A percentile compares a stretch with the other conserved stretches of the same genome.
These are phyloP conservation scores for Monosporascus sp. DNA, from an alignment of 2,329 filamentous ascomycete species.

Conservation along the genomic window DNA sequence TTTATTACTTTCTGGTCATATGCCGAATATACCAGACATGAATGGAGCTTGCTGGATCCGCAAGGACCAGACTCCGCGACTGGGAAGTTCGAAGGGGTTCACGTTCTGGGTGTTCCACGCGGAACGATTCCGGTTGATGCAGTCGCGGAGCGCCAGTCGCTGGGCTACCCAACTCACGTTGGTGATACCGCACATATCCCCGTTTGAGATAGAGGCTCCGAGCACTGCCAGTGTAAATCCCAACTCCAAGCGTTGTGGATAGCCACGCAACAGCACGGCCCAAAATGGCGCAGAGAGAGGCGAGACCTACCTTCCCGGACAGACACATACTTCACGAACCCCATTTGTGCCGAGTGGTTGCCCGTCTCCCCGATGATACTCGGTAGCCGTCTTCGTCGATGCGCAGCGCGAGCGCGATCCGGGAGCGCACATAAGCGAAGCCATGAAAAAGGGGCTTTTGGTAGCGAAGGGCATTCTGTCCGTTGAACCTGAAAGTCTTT, in stretches of 20 bases:
- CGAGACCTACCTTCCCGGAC: conserved; percentile 36
- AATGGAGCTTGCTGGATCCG: conserved; percentile 65
- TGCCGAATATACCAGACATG: conserved; percentile 55
- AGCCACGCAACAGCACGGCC: not conserved
- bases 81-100: conserved; percentile 15
- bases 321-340: conserved; percentile 64
- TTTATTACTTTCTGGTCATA: conserved; percentile 20
- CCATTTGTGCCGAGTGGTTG: conserved; percentile 64
- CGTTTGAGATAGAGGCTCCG: conserved; percentile 58
- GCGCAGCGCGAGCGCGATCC: conserved; percentile 49
- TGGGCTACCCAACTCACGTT: conserved; percentile 63
- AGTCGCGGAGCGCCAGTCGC: conserved; percentile 50
- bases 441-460: conserved; percentile 64
- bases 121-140: conserved; percentile 59
- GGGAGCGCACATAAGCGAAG: conserved; percentile 55
- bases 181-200: conserved; percentile 61
- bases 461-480: conserved; percentile 46
- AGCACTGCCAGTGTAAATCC: conserved; percentile 31
- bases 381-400: conserved; percentile 59
- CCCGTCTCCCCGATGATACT: conserved; percentile 67
- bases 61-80: not conserved
- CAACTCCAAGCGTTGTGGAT: not conserved
- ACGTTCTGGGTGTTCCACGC: conserved; percentile 73
- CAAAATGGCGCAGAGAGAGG: not conserved
- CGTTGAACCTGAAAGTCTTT: conserved; percentile 70